phyloP scores from a whole-genome alignment of 108 stramenopile genomes.

The Stephanodiscus minutulus region DNA sequence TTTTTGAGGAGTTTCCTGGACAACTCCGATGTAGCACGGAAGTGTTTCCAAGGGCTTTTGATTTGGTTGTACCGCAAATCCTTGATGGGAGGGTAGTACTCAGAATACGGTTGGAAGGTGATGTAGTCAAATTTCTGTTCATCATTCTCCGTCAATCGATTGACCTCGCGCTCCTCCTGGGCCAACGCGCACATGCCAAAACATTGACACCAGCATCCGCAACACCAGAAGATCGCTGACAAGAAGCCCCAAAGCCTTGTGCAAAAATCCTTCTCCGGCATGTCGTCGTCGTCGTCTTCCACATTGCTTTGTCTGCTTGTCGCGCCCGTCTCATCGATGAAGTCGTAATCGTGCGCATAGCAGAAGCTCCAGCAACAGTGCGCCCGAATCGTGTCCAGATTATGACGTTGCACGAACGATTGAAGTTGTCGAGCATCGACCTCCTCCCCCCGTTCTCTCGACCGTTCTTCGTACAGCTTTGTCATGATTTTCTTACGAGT shows the following conservation, averaged over 20 bases:
- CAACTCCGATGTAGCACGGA: constrained; percentile 25
- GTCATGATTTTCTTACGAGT: constrained; percentile 38
- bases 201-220: constrained; percentile 54
- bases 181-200: constrained; percentile 46
- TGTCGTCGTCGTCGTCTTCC: background rate
- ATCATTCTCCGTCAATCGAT: constrained; percentile 38
- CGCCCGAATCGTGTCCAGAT: constrained; percentile 20
- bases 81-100: constrained; percentile 46
- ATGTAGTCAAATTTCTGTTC: constrained; percentile 42
- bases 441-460: constrained; percentile 17
- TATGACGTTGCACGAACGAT: constrained; percentile 16
- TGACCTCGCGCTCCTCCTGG: constrained; percentile 50
- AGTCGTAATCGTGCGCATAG: constrained; percentile 31
- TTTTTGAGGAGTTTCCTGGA: constrained; percentile 43
- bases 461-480: constrained; percentile 40
- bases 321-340: constrained; percentile 7
- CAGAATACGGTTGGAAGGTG: constrained; percentile 47
- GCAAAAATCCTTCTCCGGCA: constrained; percentile 39
- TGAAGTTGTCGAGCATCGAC: constrained; percentile 26
- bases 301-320: background rate
- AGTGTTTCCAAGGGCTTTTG: constrained; percentile 23
- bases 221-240: constrained; percentile 45
- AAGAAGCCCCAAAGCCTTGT: constrained; percentile 41
- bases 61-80: constrained; percentile 26
- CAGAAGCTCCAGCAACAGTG: constrained; percentile 35